Evolutionary conservation across 2,329 filamentous ascomycete species (phyloP), one percentile per base, ranked within the genome.

Genomic region (Fusarium bulbicola): DNA sequence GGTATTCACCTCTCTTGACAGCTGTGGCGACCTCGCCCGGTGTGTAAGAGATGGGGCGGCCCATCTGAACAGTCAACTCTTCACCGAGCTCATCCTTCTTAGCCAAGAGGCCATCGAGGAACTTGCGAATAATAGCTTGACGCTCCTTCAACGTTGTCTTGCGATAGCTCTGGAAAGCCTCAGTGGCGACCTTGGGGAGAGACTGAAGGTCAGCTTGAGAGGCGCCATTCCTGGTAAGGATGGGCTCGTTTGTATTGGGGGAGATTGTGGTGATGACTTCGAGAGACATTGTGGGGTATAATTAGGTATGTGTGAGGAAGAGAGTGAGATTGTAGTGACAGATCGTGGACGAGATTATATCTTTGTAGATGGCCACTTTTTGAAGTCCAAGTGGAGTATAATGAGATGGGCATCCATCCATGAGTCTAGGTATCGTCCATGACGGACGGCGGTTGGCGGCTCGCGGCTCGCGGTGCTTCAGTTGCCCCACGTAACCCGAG

Each of bases 21-120:
- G 95, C 95, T 21, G 95, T 98, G 36, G 90, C 85, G 74, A 98
- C 88, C 85, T 98, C 95, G 75, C 91, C 94, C 52, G 88, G 91
- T 0, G 93, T 93, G 81, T 95, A 98, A 42, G 92, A 89, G 78
- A 98, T 97, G 39, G 95, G 95, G 26, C 95, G 89, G 46, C 95
- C 95, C 95, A 98, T 98, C 85, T 98, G 95, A 80, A 94, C 92
- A 0, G 95, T 98, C 67, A 98, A 85, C 81, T 98, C 95, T 75
- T 90, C 88, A 11, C 92, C 95, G 39, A 98, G 86, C 70, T 91
- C 92, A 90, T 96, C 92, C 81, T 95, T 89, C 80, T 90, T 91
- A 56, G 90, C 88, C 21, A 85, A 83, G 34, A 98, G 86, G 9
- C 93, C 83, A 70, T 91, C 88, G 49, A 98, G 84, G 3, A 95